Percentiles rank a stretch among this genome's conserved stretches.
These are phyloP conservation scores for Mycosarcoma maydis DNA, from an alignment of 1,284 basidiomycete species.

Conservation along the genomic window DNA sequence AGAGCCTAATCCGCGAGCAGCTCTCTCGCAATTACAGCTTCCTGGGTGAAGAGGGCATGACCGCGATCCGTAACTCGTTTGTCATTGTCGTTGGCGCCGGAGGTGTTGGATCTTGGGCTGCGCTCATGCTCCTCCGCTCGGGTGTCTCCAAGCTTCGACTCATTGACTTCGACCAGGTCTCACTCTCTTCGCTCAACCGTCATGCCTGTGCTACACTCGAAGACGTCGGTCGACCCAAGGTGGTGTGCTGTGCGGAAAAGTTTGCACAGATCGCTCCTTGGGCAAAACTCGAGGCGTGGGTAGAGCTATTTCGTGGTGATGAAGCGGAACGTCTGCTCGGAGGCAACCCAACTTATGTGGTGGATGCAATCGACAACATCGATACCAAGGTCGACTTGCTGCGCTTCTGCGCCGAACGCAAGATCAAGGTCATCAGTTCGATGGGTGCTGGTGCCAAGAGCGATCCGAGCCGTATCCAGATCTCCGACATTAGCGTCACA, in stretches of 20 bases:
- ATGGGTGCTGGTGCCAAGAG: constrained; percentile 98
- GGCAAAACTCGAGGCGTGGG: constrained; percentile 72
- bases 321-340: constrained; percentile 49
- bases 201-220: constrained; percentile 90
- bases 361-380: constrained; percentile 86
- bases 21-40: constrained; percentile 94
- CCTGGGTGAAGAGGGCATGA: constrained; percentile 90
- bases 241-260: constrained; percentile 79
- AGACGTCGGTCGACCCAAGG: constrained; percentile 95
- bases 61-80: constrained; percentile 76
- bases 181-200: constrained; percentile 70
- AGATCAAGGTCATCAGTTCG: constrained; percentile 76
- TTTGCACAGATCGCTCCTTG: constrained; percentile 77
- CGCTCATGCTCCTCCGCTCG: constrained; percentile 77
- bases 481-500: constrained; percentile 89
- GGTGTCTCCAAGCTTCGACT: constrained; percentile 60
- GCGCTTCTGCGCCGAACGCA: constrained; percentile 57
- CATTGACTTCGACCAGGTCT: constrained; percentile 69
- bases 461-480: constrained; percentile 94
- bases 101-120: constrained; percentile 94
- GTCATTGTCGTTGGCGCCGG: constrained; percentile 94
- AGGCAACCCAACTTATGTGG: constrained; percentile 59
- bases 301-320: constrained; percentile 55
- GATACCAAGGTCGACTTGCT: constrained; percentile 77
- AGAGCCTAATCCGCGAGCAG: constrained; percentile 71